Base-by-base conservation (phyloP, 208 protist genomes). In the Leishmania gerbilli region DNA sequence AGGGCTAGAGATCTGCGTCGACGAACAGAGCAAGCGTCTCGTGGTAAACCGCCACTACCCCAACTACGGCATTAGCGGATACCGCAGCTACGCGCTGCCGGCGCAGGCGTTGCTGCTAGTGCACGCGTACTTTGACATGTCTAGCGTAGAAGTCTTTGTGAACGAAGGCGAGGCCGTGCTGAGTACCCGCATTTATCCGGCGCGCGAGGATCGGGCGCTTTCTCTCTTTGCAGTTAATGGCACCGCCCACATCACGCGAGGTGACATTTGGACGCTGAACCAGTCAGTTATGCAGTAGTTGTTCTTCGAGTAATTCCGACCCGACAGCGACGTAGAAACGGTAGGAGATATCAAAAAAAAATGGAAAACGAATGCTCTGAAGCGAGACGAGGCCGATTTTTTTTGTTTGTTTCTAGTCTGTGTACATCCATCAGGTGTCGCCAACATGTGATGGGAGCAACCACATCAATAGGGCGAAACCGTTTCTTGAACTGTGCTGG, bases 141-240 rank as follows among this genome's bases (percentile, higher is more conserved):
- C 88, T 15, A 92, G 87, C 72, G 87, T 89, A 0, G 90, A 93
- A 71, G 85, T 93, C 4, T 93, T 93, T 75, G 87, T 93, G 6
- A 90, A 93, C 64, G 84, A 90, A 37, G 90, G 90, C 13, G 84
- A 90, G 24, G 72, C 79, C 5, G 84, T 84, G 11, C 68, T 93
- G 68, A 92, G 86, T 58, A 84, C 82, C 37, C 77, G 90, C 13
- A 91, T 93, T 60, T 93, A 90, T 53, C 90, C 90, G 21, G 79
- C 79, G 1, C 47, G 51, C 56, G 65, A 69, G 9, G 90, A 93
- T 58, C 76, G 88, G 2, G 55, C 53, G 8, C 80, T 93, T 7
- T 84, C 76, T 1, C 78, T 84, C 17, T 93, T 92, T 69, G 77
- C 86, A 2, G 84, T 84, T 3, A 88, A 90, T 76, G 90, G 88